Base-by-base conservation (phyloP, 352 stramenopile species). In the Pythium vanterpoolii region DNA sequence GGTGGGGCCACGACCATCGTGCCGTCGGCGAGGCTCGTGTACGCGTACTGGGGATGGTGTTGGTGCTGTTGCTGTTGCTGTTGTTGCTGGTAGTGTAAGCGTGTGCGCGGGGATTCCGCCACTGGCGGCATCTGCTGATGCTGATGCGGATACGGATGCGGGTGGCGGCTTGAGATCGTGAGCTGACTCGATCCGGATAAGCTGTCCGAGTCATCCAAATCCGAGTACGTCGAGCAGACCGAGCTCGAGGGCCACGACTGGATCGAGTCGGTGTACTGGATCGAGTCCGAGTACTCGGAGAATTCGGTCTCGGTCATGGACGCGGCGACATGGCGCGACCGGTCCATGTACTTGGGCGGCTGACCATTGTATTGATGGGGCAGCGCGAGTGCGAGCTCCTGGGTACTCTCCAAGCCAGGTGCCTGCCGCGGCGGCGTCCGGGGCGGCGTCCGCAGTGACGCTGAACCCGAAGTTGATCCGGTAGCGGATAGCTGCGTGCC, bases 171-270 rank as follows among this genome's bases (percentile, higher is more conserved):
- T 18, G 69, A 27, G 8, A 72, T 49, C 40, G 56, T 33, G 47
- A 65, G 18, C 42, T 72, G 44, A 61, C 63, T 44, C 26, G 65
- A 4, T 46, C 16, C 33, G 33, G 67, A 34, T 30, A 34, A 45
- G 30, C 30, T 30, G 40, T 58, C 76, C 34, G 51, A 72, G 26
- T 86, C 76, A 53, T 84, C 76, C 3, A 74, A 5, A 48, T 90
- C 80, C 40, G 74, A 89, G 39, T 78, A 77, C 21, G 69, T 48
- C 9, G 74, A 85, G 19, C 69, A 84, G 24, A 82, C 42, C 0
- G 80, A 88, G 56, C 68, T 82, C 31, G 77, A 87, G 21, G 71
- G 70, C 64, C 67, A 85, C 43, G 79, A 89, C 59, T 79, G 65
- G 38, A 75, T 83, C 21, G 77, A 87, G 10, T 56, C 56, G 39